A percentile compares a stretch with the other conserved stretches of the same genome.
Evolutionary conservation across 2,329 filamentous ascomycete species (phyloP).

Genomic region (Phialophora expanda): DNA sequence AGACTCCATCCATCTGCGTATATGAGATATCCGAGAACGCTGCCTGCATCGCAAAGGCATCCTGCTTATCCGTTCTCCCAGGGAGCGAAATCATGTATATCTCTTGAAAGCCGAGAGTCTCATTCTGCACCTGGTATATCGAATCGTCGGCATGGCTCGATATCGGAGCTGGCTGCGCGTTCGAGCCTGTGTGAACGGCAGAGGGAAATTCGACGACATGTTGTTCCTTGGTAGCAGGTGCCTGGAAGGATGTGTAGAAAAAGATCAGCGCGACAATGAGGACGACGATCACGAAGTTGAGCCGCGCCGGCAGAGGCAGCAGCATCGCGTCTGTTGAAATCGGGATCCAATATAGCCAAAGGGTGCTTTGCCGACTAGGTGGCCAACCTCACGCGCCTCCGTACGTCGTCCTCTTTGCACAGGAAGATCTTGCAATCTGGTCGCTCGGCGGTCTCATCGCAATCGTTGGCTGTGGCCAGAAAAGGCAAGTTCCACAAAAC

Average conservation of each 20-base stretch:
- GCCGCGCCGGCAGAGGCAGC: slow-evolving; percentile 9
- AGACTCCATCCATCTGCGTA: slow-evolving; percentile 34
- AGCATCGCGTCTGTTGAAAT: slow-evolving; percentile 8
- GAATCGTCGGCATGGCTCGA: slow-evolving; percentile 7
- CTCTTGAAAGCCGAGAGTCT: slow-evolving; percentile 43
- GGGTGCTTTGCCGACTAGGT: neutral
- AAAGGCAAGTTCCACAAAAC: neutral
- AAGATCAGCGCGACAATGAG: slow-evolving; percentile 21
- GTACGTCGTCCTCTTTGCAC: neutral
- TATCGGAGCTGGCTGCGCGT: neutral
- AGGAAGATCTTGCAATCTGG: neutral
- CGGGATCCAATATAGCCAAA: neutral
- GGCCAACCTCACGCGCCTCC: neutral
- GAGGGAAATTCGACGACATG: slow-evolving; percentile 11
- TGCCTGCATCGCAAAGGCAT: slow-evolving; percentile 54
- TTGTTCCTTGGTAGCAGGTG: slow-evolving; percentile 9
- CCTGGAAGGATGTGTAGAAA: slow-evolving; percentile 20
- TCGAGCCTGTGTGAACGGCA: neutral
- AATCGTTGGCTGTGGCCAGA: neutral
- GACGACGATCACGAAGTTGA: slow-evolving; percentile 15
- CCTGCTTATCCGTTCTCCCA: slow-evolving; percentile 56
- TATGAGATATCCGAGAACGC: slow-evolving; percentile 46
- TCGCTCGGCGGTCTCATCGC: neutral
- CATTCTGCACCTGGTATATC: slow-evolving; percentile 26
- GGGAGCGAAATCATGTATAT: slow-evolving; percentile 56